Percentiles rank a stretch among this genome's conserved stretches.
Conservation (phyloP, 2,329 filamentous ascomycete genomes). For the Pseudocercospora pini-densiflorae region DNA sequence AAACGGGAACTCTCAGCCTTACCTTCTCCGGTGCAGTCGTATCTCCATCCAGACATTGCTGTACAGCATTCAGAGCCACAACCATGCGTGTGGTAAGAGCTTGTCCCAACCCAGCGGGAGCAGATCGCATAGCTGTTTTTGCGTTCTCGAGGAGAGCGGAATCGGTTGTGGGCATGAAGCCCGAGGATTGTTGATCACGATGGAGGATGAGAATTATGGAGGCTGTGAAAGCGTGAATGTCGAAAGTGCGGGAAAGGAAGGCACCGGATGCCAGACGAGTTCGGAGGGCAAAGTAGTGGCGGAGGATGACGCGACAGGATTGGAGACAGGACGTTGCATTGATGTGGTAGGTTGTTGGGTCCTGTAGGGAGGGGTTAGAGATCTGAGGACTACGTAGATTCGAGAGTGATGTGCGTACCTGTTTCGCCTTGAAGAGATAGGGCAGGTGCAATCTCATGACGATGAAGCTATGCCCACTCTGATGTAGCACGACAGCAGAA, state of each 20-base stretch:
- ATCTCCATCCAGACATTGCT: conserved; percentile 12
- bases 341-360: neutral
- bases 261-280: conserved; percentile 5
- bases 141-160: conserved; percentile 13
- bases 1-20: neutral
- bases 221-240: conserved; percentile 16
- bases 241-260: conserved; percentile 11
- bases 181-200: neutral
- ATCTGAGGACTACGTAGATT: no score
- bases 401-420: neutral
- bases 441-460: conserved; percentile 5
- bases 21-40: neutral
- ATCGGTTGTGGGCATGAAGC: neutral
- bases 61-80: neutral
- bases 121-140: conserved; percentile 9
- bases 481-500: conserved; percentile 10
- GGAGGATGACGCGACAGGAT: conserved; percentile 10
- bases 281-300: conserved; percentile 11
- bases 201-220: conserved; percentile 11
- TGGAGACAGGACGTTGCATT: conserved; percentile 8
- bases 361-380: no score
- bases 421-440: conserved; percentile 6
- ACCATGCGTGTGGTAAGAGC: conserved; percentile 2
- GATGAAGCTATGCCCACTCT: conserved; percentile 11
- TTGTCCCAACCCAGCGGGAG: neutral